Conservation (phyloP, 495 filamentous ascomycete genomes). For the Hypoxylon fragiforme region DNA sequence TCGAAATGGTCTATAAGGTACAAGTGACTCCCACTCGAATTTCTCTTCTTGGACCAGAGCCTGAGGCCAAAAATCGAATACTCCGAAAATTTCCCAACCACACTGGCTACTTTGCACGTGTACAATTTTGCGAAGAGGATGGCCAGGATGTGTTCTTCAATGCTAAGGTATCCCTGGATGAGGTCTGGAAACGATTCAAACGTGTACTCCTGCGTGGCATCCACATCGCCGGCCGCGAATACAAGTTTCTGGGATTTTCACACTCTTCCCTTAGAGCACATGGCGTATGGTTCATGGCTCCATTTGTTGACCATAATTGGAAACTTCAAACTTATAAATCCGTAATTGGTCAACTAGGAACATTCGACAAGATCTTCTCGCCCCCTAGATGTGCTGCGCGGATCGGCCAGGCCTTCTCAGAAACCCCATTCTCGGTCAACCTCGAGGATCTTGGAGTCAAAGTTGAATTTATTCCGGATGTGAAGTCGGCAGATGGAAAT, state of each 20-base stretch:
- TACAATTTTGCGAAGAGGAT: constrained; percentile 74
- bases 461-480: constrained; percentile 46
- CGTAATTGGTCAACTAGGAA: constrained; percentile 66
- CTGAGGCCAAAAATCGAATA: constrained; percentile 73
- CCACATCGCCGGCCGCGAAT: constrained; percentile 64
- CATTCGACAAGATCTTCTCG: constrained; percentile 63
- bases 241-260: constrained; percentile 76
- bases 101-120: constrained; percentile 68
- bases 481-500: constrained; percentile 35
- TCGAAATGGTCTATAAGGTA: constrained; percentile 58
- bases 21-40: constrained; percentile 70
- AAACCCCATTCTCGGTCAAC: constrained; percentile 63
- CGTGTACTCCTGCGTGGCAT: constrained; percentile 58
- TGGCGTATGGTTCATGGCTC: constrained; percentile 73
- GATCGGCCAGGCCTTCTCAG: constrained; percentile 82
- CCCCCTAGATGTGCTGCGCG: constrained; percentile 78
- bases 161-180: constrained; percentile 53
- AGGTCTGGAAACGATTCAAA: constrained; percentile 64
- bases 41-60: constrained; percentile 69
- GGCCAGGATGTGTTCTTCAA: constrained; percentile 64
- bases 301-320: constrained; percentile 56
- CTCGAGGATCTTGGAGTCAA: constrained; percentile 40
- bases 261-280: constrained; percentile 70
- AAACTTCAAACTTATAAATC: constrained; percentile 44
- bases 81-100: constrained; percentile 68